phyloP scores from a whole-genome alignment of 805 yeast species.

The Ogataea haglerorum region DNA sequence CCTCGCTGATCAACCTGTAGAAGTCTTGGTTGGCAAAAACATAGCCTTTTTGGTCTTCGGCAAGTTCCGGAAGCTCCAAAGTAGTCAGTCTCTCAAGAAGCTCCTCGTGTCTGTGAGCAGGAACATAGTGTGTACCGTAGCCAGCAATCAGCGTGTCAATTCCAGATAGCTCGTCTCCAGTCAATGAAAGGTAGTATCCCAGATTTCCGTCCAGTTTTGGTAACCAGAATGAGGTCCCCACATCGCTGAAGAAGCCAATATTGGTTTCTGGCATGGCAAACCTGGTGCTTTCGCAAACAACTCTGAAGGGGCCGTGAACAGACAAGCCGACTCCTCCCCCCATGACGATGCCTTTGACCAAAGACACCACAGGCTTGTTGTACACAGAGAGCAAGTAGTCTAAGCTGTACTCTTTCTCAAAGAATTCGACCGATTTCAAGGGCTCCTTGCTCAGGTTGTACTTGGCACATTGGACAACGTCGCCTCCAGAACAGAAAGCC shows the following conservation, averaged over 20 bases:
- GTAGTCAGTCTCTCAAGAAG: conserved; percentile 64
- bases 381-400: conserved; percentile 79
- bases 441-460: conserved; percentile 48
- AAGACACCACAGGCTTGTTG: conserved; percentile 78
- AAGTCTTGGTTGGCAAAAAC: conserved; percentile 28
- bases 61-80: conserved; percentile 37
- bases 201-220: conserved; percentile 78
- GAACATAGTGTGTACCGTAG: conserved; percentile 86
- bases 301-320: conserved; percentile 86
- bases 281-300: conserved; percentile 87
- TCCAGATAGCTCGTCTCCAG: conserved; percentile 78
- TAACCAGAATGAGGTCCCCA: conserved; percentile 87
- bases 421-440: conserved; percentile 56
- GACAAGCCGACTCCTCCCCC: conserved; percentile 97
- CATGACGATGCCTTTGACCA: conserved; percentile 92
- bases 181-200: conserved; percentile 82
- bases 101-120: conserved; percentile 57
- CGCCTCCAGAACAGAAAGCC: conserved; percentile 96
- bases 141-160: conserved; percentile 81
- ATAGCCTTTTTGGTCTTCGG: conserved; percentile 13
- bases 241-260: conserved; percentile 95
- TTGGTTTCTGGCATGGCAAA: conserved; percentile 98
- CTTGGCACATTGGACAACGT: conserved; percentile 76
- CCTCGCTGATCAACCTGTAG: conserved; percentile 58
- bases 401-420: conserved; percentile 76